These are phyloP conservation scores for Talaromyces nanjingensis DNA, from an alignment of 495 filamentous ascomycete genomes.

Conservation along the genomic window DNA sequence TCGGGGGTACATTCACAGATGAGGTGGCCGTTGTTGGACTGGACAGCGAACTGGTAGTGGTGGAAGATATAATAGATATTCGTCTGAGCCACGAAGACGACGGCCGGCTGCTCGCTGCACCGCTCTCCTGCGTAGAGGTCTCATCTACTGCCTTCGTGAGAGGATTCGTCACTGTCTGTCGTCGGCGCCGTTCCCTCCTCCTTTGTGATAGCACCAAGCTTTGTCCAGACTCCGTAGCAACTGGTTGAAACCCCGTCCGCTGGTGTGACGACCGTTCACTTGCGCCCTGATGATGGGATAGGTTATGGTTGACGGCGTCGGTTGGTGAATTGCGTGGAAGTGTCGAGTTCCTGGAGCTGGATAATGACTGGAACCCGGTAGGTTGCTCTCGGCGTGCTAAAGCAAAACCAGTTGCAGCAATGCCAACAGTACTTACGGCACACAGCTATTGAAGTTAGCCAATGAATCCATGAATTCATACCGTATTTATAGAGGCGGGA, in stretches of 20 bases:
- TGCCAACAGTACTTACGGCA: slow-evolving; percentile 63
- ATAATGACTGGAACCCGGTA: background rate
- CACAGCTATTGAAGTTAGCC: slow-evolving; percentile 46
- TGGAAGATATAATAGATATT: slow-evolving; percentile 61
- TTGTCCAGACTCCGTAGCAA: slow-evolving; percentile 12
- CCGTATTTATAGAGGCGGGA: background rate
- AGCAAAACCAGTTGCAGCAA: slow-evolving; percentile 58
- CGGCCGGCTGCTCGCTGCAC: slow-evolving; percentile 22
- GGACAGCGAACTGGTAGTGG: slow-evolving; percentile 59
- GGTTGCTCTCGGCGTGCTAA: slow-evolving; percentile 49
- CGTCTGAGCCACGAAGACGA: slow-evolving; percentile 72
- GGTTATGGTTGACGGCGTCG: background rate
- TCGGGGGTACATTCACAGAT: slow-evolving; percentile 63
- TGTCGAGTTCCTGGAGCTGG: background rate
- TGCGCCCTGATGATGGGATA: background rate
- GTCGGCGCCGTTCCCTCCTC: slow-evolving; percentile 25
- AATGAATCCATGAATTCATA: background rate
- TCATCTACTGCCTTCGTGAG: slow-evolving; percentile 15
- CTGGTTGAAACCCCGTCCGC: background rate
- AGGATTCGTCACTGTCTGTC: slow-evolving; percentile 33
- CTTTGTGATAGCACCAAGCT: slow-evolving; percentile 3
- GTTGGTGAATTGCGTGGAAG: background rate
- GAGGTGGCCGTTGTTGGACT: slow-evolving; percentile 61
- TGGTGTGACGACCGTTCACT: slow-evolving; percentile 5
- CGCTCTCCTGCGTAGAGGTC: slow-evolving; percentile 15